phyloP scores from a whole-genome alignment of 1,284 basidiomycete species.

The Vanrija sp. region DNA sequence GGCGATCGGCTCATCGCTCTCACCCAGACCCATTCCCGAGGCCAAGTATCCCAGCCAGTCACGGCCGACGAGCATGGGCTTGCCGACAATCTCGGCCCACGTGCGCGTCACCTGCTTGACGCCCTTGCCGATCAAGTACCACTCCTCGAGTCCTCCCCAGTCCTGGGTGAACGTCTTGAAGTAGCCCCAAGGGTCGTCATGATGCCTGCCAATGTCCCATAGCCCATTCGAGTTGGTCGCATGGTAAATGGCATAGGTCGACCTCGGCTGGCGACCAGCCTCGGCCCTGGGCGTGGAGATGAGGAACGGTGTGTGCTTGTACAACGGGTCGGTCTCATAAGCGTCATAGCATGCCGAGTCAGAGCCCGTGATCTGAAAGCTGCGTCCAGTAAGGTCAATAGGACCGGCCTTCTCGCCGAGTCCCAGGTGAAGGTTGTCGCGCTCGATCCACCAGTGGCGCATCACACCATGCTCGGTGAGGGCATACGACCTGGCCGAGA shows the following conservation, averaged over 20 bases:
- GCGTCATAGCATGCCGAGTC: conserved; percentile 50
- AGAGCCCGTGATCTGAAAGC: conserved; percentile 41
- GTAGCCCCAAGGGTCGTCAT: conserved; percentile 50
- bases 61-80: conserved; percentile 45
- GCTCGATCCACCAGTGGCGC: conserved; percentile 36
- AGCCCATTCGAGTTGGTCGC: conserved; percentile 46
- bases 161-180: conserved; percentile 49
- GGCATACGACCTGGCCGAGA: conserved; percentile 46
- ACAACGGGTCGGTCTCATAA: conserved; percentile 49
- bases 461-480: conserved; percentile 46
- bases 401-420: conserved; percentile 51
- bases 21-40: conserved; percentile 49
- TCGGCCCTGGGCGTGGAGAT: conserved; percentile 35
- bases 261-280: conserved; percentile 25
- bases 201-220: conserved; percentile 48
- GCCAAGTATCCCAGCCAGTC: conserved; percentile 51
- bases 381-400: conserved; percentile 42
- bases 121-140: conserved; percentile 44
- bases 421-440: conserved; percentile 44
- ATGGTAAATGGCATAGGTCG: conserved; percentile 48
- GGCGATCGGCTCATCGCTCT: conserved; percentile 47
- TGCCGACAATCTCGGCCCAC: conserved; percentile 45
- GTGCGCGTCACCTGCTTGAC: conserved; percentile 40
- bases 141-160: conserved; percentile 50
- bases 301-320: conserved; percentile 52